A percentile compares a stretch with the other conserved stretches of the same genome.
Conservation (phyloP, 495 filamentous ascomycete species). For the Daldinia concentrica region DNA sequence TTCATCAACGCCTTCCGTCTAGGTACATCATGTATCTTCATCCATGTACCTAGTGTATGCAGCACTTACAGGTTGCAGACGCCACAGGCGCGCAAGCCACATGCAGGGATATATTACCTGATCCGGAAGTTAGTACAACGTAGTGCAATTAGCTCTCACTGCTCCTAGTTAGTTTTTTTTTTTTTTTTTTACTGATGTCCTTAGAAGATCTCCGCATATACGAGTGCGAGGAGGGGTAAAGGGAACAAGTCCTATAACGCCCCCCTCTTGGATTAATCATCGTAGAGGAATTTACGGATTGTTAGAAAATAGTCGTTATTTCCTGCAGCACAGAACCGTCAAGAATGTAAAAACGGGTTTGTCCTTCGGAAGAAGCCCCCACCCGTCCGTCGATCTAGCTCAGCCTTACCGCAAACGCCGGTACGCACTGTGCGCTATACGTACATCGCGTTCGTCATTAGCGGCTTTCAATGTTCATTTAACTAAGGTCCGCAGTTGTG, state of each 20-base stretch:
- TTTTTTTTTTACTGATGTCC: background rate
- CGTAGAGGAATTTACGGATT: background rate
- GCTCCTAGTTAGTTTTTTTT: too few species aligned
- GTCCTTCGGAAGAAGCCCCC: conserved; percentile 22
- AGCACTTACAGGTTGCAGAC: conserved; percentile 1
- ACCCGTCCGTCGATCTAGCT: conserved; percentile 35
- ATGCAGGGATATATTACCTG: conserved; percentile 18
- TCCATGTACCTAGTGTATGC: too few species aligned
- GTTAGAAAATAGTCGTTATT: background rate
- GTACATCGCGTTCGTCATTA: conserved; percentile 39
- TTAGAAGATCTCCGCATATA: conserved; percentile 14
- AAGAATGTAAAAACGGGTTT: background rate
- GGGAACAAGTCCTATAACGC: background rate
- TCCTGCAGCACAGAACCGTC: background rate
- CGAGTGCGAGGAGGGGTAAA: background rate
- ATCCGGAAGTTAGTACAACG: conserved; percentile 25
- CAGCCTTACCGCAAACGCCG: conserved; percentile 39
- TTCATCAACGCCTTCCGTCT: background rate
- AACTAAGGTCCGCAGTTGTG: conserved; percentile 31
- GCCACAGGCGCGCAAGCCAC: conserved; percentile 39
- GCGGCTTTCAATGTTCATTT: conserved; percentile 36
- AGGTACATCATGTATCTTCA: background rate
- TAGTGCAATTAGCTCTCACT: conserved; percentile 11
- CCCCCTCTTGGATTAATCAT: background rate
- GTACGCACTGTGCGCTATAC: conserved; percentile 31